A percentile compares a stretch with the other conserved stretches of the same genome.
phyloP scores from a whole-genome alignment of 495 filamentous ascomycete genomes.

The Barbatosphaeria neglecta region DNA sequence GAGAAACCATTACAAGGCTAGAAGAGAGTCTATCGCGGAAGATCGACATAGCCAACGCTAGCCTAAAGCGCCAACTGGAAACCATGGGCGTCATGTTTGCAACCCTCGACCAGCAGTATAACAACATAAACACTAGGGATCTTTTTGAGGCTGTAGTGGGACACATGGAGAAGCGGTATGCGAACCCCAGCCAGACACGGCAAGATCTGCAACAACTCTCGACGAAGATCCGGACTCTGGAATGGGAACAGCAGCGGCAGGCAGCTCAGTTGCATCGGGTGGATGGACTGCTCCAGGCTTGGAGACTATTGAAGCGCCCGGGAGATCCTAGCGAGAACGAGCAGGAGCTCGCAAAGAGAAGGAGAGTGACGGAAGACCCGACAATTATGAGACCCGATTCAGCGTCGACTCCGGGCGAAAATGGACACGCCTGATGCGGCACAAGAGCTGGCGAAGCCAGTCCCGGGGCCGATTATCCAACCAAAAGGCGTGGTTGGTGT shows the following conservation, averaged over 20 bases:
- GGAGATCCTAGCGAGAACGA: neutral
- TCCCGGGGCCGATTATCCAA: too few relatives aligned
- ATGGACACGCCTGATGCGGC: neutral
- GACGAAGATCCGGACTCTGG: neutral
- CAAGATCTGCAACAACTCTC: neutral
- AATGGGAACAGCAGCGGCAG: neutral
- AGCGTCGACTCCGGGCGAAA: neutral
- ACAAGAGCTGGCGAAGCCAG: too few relatives aligned
- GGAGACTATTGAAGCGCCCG: neutral
- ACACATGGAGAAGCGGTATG: constrained; percentile 10
- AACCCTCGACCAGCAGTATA: constrained; percentile 10
- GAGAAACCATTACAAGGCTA: too few relatives aligned
- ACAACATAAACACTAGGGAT: constrained; percentile 15
- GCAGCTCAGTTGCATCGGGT: neutral
- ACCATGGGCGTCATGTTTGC: constrained; percentile 1
- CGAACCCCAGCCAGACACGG: constrained; percentile 2
- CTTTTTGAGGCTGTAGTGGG: constrained; percentile 14
- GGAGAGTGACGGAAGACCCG: neutral
- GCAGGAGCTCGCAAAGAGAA: neutral
- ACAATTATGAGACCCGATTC: too few relatives aligned
- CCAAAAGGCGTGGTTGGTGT: too few relatives aligned
- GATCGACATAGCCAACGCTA: neutral
- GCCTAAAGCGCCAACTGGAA: neutral
- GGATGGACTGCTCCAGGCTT: neutral
- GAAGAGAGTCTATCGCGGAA: neutral